These are phyloP conservation scores for Colletotrichum acutatum DNA, from an alignment of 2,329 filamentous ascomycete genomes.

Conservation along the genomic window DNA sequence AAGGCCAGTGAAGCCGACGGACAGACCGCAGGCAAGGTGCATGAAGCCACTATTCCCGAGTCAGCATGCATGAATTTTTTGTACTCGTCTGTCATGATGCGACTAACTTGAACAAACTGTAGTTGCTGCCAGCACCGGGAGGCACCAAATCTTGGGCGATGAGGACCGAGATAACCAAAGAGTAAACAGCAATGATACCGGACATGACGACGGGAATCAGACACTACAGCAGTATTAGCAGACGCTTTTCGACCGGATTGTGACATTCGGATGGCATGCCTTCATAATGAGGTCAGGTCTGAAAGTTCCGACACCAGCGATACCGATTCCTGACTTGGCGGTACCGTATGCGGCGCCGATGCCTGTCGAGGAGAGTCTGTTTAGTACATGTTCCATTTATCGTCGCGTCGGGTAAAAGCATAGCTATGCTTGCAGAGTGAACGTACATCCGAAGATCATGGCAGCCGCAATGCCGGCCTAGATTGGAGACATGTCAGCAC, in stretches of 20 bases:
- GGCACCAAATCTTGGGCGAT: constrained; percentile 91
- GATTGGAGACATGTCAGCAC: constrained; percentile 40
- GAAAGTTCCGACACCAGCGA: constrained; percentile 86
- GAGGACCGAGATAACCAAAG: constrained; percentile 94
- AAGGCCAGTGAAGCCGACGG: constrained; percentile 90
- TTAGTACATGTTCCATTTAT: constrained; percentile 18
- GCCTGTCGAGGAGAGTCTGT: constrained; percentile 48
- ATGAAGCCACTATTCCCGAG: constrained; percentile 77
- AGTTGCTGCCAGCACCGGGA: constrained; percentile 68
- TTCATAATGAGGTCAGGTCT: constrained; percentile 92
- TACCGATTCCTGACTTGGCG: constrained; percentile 88
- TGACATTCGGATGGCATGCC: constrained; percentile 56
- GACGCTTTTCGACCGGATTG: not conserved
- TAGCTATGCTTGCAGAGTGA: constrained; percentile 41
- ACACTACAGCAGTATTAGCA: constrained; percentile 61
- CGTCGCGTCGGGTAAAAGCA: constrained; percentile 34
- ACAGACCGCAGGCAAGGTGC: constrained; percentile 90
- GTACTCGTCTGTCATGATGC: not conserved
- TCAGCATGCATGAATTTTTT: constrained; percentile 29
- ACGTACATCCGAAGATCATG: constrained; percentile 85
- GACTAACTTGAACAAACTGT: constrained; percentile 85
- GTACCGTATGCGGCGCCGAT: constrained; percentile 87
- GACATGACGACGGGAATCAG: constrained; percentile 96
- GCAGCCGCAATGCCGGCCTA: constrained; percentile 82
- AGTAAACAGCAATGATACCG: constrained; percentile 98